Base-by-base conservation (phyloP, 2,329 filamentous ascomycete genomes). In the Delphinella strobiligena region DNA sequence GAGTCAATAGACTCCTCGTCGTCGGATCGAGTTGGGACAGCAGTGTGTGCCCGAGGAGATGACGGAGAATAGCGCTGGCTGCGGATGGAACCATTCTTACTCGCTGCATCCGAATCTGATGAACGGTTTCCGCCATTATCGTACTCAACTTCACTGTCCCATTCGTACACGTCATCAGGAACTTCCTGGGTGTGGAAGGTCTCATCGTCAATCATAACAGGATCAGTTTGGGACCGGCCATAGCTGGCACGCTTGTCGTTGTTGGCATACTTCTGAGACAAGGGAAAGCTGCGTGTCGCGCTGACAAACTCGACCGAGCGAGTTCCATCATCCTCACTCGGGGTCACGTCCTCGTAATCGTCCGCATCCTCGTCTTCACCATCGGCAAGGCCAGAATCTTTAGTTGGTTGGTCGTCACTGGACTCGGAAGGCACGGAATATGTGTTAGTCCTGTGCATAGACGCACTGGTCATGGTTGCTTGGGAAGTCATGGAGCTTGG, bases 401-500 rank as follows among this genome's bases (percentile, higher is more conserved):
- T n/a, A n/a, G n/a, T n/a, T n/a, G n/a, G n/a, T n/a, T n/a, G n/a
- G n/a, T n/a, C n/a, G n/a, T n/a, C n/a, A n/a, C n/a, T n/a, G n/a
- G n/a, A n/a, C n/a, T n/a, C n/a, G n/a, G n/a, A n/a, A n/a, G 37
- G 37, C 9, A 40, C 37, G 12, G 16, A 19, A 17, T 40, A 40
- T 15, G 37, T 24, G 31, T 11, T 5, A 32, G 18, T 10, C 15
- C 7, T 27, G 11, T 2, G 31, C 14, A 16, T 34, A 34, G 37
- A 4, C 24, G 15, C 15, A 15, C 5, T n/a, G 12, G 11, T 8
- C 22, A 27, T 7, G 7, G 22, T 27, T 27, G 22, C 22, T 27
- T 27, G 22, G 12, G 22, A 7, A 7, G 22, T 7, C 7, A 12
- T 12, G 22, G 12, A 27, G 7, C 22, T 27, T 12, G 22, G 22